These are phyloP conservation scores for Calonectria pseudoreteaudii DNA, from an alignment of 2,329 filamentous ascomycete species.

Conservation along the genomic window DNA sequence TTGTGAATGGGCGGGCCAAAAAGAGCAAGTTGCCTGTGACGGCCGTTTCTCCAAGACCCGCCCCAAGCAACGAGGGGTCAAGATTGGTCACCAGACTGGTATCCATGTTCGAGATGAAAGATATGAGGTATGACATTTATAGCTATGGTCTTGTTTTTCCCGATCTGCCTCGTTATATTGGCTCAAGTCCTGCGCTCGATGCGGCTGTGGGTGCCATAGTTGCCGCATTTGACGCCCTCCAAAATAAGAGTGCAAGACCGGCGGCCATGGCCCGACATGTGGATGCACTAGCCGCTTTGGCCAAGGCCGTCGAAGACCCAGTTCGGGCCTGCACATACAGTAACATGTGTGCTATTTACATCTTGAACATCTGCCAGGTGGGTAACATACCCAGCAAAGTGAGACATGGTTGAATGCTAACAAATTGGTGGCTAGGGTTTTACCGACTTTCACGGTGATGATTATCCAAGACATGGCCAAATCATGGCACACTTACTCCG, in stretches of 20 bases:
- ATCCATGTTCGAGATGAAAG: conserved; percentile 48
- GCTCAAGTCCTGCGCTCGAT: conserved; percentile 6
- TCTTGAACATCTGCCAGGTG: conserved; percentile 46
- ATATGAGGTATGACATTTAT: conserved; percentile 43
- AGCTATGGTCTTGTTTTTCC: neutral
- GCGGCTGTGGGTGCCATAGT: neutral
- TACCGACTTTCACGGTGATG: neutral
- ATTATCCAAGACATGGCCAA: neutral
- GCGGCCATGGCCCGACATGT: conserved; percentile 53
- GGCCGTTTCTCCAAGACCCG: neutral
- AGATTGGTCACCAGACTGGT: conserved; percentile 34
- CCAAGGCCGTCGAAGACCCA: conserved; percentile 38
- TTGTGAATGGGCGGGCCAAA: neutral
- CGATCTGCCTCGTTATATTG: conserved; percentile 10
- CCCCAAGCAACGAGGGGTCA: conserved; percentile 46
- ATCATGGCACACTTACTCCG: neutral
- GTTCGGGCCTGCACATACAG: conserved; percentile 36
- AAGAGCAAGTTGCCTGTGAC: neutral
- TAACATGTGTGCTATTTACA: conserved; percentile 47
- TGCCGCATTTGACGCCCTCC: conserved; percentile 47
- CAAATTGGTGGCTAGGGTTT: neutral
- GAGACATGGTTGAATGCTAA: neutral
- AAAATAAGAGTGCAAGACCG: conserved; percentile 39
- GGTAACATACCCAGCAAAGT: neutral
- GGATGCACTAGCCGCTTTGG: conserved; percentile 40